Conservation (phyloP, 371 early-diverging fungal species). For the Mucor circinelloides region DNA sequence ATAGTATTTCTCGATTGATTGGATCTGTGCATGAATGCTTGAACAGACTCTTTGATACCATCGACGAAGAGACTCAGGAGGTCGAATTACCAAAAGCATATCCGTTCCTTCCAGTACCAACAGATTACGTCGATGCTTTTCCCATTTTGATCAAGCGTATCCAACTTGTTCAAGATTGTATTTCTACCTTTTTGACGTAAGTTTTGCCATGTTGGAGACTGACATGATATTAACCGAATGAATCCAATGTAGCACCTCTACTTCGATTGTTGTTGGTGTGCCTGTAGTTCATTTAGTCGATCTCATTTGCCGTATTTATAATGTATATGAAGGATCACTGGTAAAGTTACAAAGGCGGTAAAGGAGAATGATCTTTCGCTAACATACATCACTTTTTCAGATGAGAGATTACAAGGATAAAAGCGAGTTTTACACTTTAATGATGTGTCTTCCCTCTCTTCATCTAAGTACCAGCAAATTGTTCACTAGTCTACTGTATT, state of each 20-base stretch:
- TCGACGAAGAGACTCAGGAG: constrained; percentile 55
- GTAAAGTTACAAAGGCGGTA: constrained; percentile 22
- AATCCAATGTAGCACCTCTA: constrained; percentile 28
- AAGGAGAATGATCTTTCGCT: background rate
- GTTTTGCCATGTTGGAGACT: background rate
- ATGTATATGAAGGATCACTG: constrained; percentile 46
- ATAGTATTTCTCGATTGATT: constrained; percentile 42
- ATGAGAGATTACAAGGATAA: constrained; percentile 44
- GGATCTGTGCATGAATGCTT: constrained; percentile 56
- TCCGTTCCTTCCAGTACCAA: constrained; percentile 30
- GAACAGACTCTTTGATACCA: constrained; percentile 54
- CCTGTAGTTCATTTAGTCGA: constrained; percentile 47
- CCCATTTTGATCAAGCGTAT: constrained; percentile 43
- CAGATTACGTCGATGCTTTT: constrained; percentile 45
- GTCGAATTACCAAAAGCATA: constrained; percentile 23
- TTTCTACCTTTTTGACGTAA: constrained; percentile 46
- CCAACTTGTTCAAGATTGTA: constrained; percentile 33
- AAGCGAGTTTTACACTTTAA: constrained; percentile 38
- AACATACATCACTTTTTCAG: constrained; percentile 4
- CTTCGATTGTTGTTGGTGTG: constrained; percentile 36
- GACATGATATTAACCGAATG: too few relatives aligned
- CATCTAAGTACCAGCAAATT: constrained; percentile 43
- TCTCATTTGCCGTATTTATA: constrained; percentile 50
- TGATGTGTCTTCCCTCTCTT: constrained; percentile 46
- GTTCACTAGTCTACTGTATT: constrained; percentile 40